Conservation (phyloP, 2,329 filamentous ascomycete species). For the Thielaviopsis ethacetica region DNA sequence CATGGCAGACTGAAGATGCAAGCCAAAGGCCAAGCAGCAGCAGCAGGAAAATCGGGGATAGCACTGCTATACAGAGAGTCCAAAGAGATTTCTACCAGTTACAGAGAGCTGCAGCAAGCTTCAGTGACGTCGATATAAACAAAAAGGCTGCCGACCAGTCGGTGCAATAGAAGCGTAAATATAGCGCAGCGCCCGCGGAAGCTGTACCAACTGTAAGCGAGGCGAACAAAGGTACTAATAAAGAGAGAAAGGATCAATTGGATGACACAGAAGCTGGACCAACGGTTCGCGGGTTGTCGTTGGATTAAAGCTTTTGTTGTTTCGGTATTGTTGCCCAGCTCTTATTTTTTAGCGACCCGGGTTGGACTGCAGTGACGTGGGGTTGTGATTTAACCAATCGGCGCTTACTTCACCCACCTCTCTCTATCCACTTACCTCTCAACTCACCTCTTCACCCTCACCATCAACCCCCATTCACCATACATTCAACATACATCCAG, state of each 20-base stretch:
- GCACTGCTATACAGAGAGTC: background rate
- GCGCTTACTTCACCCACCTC: background rate
- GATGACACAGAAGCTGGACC: background rate
- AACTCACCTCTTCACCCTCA: too few species aligned
- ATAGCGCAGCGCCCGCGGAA: background rate
- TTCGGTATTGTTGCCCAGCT: background rate
- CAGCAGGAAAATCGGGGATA: too few species aligned
- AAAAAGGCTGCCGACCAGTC: background rate
- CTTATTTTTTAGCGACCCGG: background rate
- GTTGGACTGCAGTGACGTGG: background rate
- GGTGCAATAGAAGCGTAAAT: too few species aligned
- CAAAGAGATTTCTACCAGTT: too few species aligned
- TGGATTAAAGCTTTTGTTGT: background rate
- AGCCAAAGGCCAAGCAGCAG: too few species aligned
- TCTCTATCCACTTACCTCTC: too few species aligned
- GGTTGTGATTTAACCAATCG: background rate
- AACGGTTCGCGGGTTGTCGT: background rate
- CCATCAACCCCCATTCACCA: too few species aligned
- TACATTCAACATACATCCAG: too few species aligned
- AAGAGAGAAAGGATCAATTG: background rate
- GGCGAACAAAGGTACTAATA: background rate
- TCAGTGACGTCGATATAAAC: background rate
- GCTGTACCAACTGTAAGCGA: background rate
- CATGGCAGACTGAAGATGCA: slow-evolving; percentile 34
- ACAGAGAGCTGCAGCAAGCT: background rate